phyloP scores from a whole-genome alignment of 805 yeast genomes.

The Yarrowia bubula region DNA sequence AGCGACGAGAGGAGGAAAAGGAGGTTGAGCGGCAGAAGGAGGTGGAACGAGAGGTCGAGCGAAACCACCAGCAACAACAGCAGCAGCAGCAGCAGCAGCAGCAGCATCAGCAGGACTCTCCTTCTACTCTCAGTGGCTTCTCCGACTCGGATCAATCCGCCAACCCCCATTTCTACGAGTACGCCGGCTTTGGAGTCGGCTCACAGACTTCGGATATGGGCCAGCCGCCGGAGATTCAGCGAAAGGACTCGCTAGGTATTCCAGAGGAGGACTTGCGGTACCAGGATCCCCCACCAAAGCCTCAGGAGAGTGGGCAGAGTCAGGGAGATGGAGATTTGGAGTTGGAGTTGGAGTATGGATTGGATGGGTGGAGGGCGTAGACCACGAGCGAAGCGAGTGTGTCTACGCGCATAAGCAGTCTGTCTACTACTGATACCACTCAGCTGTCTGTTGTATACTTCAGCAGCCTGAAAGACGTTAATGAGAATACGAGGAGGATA shows the following conservation, averaged over 20 bases:
- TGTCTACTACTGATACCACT: no score
- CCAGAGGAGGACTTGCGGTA: conserved; percentile 47
- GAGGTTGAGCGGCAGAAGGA: conserved; percentile 34
- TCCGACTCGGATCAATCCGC: conserved; percentile 25
- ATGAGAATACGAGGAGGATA: no score
- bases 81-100: conserved; percentile 30
- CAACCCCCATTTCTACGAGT: conserved; percentile 21
- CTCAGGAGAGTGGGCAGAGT: conserved; percentile 49
- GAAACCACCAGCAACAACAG: conserved; percentile 36
- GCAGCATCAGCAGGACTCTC: conserved; percentile 27
- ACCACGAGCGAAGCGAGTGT: neutral
- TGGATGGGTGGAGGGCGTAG: conserved; percentile 46
- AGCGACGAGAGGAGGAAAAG: conserved; percentile 37
- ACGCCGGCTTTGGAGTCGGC: conserved; percentile 22
- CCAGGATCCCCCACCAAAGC: conserved; percentile 58
- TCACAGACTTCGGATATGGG: conserved; percentile 19
- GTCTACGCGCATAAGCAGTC: no score
- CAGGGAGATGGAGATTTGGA: conserved; percentile 48
- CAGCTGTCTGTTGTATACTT: no score
- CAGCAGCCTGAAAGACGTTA: no score
- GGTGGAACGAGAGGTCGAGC: conserved; percentile 38
- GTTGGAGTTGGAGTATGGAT: conserved; percentile 64
- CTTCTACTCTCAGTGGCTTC: conserved; percentile 5
- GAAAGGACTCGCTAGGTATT: conserved; percentile 44
- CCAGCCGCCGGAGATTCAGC: conserved; percentile 36